Base-by-base conservation (phyloP, 2,329 filamentous ascomycete genomes). In the Colletotrichum endophyticum region DNA sequence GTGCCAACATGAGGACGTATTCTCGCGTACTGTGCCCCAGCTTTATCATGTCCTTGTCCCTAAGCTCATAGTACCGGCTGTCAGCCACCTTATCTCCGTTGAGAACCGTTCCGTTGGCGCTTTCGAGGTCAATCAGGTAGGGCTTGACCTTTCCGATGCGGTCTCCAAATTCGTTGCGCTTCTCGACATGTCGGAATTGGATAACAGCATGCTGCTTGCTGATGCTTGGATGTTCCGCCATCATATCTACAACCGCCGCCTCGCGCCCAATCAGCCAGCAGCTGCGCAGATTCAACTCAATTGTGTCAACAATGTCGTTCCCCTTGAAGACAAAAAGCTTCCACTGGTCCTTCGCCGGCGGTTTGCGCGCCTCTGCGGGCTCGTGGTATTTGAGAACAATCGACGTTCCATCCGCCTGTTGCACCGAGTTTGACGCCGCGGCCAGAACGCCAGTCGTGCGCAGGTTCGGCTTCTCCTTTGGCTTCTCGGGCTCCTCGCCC, bases 121-220 rank as follows among this genome's bases (percentile, higher is more conserved):
- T 98, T 81, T 98, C 96, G 66, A 99, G 87, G 85, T 99, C 97
- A 78, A 99, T 95, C 11, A 99, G 84, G 85, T 99, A 99, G 1
- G 96, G 96, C 86, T 92, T 94, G 62, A 96, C 94, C 77, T 89
- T 93, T 27, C 95, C 95, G 74, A 93, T 89, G 82, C 93, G 94
- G 83, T 98, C 96, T 27, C 96, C 96, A 83, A 91, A 98, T 85
- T 98, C 95, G 80, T 98, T 95, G 77, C 92, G 92, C 85, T 94
- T 96, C 81, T 95, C 94, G 25, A 94, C 92, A 82, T 95, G 93
- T 49, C 97, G 92, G 82, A 99, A 99, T 83, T 99, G 97, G 59
- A 99, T 91, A 11, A 96, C 97, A 1, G 96, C 96, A 84, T 99
- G 97, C 85, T 99, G 97, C 85, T 98, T 98, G 84, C 95, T 98